Evolutionary conservation across 768 basidiomycete species (phyloP).

Genomic region (Hebeloma cylindrosporum): DNA sequence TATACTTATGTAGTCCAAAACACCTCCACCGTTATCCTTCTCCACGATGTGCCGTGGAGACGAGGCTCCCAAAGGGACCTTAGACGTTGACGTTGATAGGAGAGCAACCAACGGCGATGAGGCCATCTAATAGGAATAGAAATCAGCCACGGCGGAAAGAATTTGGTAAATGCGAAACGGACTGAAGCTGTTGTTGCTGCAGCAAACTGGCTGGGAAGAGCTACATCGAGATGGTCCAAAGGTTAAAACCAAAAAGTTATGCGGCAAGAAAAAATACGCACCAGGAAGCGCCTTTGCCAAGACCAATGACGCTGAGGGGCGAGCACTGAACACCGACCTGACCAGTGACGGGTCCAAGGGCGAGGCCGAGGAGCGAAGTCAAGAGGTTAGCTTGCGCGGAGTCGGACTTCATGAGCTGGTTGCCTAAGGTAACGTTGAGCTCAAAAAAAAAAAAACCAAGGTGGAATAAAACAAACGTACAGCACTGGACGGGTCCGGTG

Average conservation of each 20-base stretch:
- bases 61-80: too few relatives aligned
- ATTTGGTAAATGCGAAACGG: slow-evolving; percentile 3
- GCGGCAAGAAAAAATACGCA: not conserved
- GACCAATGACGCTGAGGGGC: slow-evolving; percentile 23
- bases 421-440: slow-evolving; percentile 11
- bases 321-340: slow-evolving; percentile 25
- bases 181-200: slow-evolving; percentile 28
- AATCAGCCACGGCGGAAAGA: not conserved
- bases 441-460: not conserved
- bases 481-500: slow-evolving; percentile 28
- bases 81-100: slow-evolving; percentile 21
- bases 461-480: slow-evolving; percentile 4
- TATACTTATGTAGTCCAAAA: too few relatives aligned
- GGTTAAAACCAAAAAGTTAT: not conserved
- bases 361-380: slow-evolving; percentile 17
- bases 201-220: slow-evolving; percentile 27
- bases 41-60: too few relatives aligned
- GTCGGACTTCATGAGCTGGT: slow-evolving; percentile 5
- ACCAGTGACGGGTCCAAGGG: slow-evolving; percentile 17
- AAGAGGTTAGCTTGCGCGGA: slow-evolving; percentile 4
- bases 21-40: too few relatives aligned
- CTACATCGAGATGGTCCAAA: slow-evolving; percentile 7
- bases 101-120: slow-evolving; percentile 22
- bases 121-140: slow-evolving; percentile 15
- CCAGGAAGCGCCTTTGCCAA: slow-evolving; percentile 19